phyloP scores from a whole-genome alignment of 1,139 yeast species.

The Suhomyces atakaporum region DNA sequence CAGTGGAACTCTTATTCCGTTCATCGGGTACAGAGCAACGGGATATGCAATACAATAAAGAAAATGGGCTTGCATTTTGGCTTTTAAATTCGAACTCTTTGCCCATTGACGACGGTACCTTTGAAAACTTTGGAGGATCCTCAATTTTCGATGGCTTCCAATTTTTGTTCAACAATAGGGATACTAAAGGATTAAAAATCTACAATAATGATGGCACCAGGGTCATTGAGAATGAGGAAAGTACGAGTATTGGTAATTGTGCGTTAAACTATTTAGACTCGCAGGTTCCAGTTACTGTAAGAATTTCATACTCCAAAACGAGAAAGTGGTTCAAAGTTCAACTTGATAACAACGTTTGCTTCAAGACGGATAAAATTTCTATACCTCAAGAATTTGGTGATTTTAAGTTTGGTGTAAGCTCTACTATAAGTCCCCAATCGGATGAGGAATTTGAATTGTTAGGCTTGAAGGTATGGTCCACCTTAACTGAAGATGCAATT shows the following conservation, averaged over 20 bases:
- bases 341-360: constrained; percentile 68
- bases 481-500: constrained; percentile 54
- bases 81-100: constrained; percentile 35
- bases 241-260: constrained; percentile 56
- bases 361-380: constrained; percentile 57
- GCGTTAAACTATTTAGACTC: constrained; percentile 61
- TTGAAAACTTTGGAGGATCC: constrained; percentile 53
- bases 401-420: constrained; percentile 55
- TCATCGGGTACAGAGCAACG: constrained; percentile 45
- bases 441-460: constrained; percentile 64
- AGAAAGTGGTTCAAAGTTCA: constrained; percentile 58
- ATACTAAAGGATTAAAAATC: constrained; percentile 55
- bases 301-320: constrained; percentile 56
- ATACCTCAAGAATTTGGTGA: constrained; percentile 33
- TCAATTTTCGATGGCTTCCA: constrained; percentile 61
- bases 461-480: constrained; percentile 54
- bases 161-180: constrained; percentile 50
- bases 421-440: constrained; percentile 35
- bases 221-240: constrained; percentile 14
- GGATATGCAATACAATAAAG: constrained; percentile 29
- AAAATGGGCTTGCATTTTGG: constrained; percentile 58
- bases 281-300: constrained; percentile 66
- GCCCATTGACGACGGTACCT: constrained; percentile 23
- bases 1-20: constrained; percentile 62
- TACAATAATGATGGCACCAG: constrained; percentile 58